Evolutionary conservation across 148 eudicot species (phyloP).

Genomic region (Hydrangea macrophylla): DNA sequence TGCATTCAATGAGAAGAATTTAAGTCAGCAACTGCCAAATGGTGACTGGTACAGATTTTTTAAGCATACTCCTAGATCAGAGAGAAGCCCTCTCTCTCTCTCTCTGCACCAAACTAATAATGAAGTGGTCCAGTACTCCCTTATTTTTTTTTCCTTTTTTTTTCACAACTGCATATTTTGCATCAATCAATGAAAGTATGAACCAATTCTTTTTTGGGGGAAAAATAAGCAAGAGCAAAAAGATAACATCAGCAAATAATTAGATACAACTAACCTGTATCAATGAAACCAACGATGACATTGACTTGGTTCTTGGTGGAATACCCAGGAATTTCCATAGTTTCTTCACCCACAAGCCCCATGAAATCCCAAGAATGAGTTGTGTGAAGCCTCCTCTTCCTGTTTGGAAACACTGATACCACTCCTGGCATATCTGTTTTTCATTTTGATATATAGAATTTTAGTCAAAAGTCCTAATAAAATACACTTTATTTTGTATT

Average conservation of each 20-base stretch:
- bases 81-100: no score
- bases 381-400: slow-evolving; percentile 40
- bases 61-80: background rate
- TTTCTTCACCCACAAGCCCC: slow-evolving; percentile 46
- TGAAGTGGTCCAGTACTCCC: slow-evolving; percentile 8
- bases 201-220: no score
- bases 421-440: slow-evolving; percentile 54
- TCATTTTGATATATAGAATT: no score
- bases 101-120: slow-evolving; percentile 7
- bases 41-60: no score
- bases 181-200: background rate
- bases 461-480: no score
- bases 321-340: slow-evolving; percentile 55
- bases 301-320: slow-evolving; percentile 58
- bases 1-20: slow-evolving; percentile 1
- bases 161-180: background rate
- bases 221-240: no score
- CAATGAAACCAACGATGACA: slow-evolving; percentile 51
- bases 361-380: slow-evolving; percentile 66
- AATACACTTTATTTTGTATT: no score
- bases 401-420: slow-evolving; percentile 48
- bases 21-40: no score
- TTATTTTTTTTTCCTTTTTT: no score
- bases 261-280: slow-evolving; percentile 35
- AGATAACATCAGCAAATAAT: slow-evolving; percentile 8